A percentile compares a stretch with the other conserved stretches of the same genome.
Evolutionary conservation across 2,329 filamentous ascomycete species (phyloP).

Genomic region (Fusarium sp.): DNA sequence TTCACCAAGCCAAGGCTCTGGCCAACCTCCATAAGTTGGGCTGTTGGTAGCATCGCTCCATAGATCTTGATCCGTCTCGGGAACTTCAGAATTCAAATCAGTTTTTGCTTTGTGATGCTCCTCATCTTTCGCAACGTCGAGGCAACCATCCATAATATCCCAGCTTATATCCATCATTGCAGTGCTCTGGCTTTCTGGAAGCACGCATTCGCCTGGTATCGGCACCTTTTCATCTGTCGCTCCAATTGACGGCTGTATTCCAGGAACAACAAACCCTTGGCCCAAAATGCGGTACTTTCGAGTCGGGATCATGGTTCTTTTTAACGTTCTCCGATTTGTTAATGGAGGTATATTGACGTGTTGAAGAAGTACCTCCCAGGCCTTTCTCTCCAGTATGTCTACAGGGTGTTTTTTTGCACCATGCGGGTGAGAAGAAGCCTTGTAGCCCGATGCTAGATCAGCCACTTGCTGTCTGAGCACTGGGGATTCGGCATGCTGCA

Average conservation of each 20-base stretch:
- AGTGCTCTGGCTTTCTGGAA: not conserved
- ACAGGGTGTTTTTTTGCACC: not conserved
- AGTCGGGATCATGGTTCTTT: not conserved
- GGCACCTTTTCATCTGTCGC: not conserved
- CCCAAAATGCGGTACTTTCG: not conserved
- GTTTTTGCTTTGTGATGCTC: not conserved
- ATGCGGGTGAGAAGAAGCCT: not conserved
- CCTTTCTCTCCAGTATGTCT: conserved; percentile 24
- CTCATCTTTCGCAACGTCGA: not conserved
- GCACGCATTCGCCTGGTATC: not conserved
- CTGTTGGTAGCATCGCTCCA: not conserved
- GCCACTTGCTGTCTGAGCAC: conserved; percentile 44
- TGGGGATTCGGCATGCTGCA: conserved; percentile 49
- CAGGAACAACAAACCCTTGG: too few species aligned
- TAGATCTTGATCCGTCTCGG: not conserved
- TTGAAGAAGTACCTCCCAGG: conserved; percentile 41
- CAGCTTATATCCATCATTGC: conserved; percentile 18
- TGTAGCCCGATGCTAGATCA: not conserved
- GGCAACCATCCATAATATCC: not conserved
- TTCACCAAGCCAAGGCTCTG: not conserved
- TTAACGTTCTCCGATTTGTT: not conserved
- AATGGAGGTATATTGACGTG: conserved; percentile 17
- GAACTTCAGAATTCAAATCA: not conserved
- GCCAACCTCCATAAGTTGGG: not conserved
- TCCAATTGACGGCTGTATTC: not conserved